Evolutionary conservation across 1,139 yeast genomes (phyloP), one percentile per base, ranked within the genome.

Genomic region (Candida dubliniensis): DNA sequence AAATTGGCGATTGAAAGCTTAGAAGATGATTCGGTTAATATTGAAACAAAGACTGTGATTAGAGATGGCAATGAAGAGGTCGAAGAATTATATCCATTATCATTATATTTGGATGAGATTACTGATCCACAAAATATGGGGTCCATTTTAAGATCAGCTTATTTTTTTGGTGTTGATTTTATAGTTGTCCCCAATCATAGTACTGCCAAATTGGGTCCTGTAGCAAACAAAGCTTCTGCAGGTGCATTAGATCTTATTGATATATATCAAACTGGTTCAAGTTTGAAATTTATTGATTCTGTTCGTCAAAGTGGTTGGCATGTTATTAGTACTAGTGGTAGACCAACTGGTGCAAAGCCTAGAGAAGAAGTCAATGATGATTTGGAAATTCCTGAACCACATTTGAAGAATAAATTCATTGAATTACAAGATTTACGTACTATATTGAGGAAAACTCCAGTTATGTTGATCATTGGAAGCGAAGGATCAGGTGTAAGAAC

Each of bases 81-180:
- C 66, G 55, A 34, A 51, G 63, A 63, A 32, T 71, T 68, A 30
- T 40, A 44, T 54, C 96, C 96, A 0, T 57, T 90, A 13, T 96
- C 93, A 0, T 55, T 90, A 3, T 88, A 78, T 55, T 64, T 90
- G 36, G 97, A 90, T 62, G 91, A 87, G 48, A 76, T 91, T 42
- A 82, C 90, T 4, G 97, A 91, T 59, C 95, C 97, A 0, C 96
- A 88, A 60, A 91, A 91, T 59, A 72, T 88, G 55, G 98, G 98
- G 2, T 95, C 95, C 30, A 82, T 91, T 39, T 65, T 89, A 29
- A 71, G 98, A 57, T 79, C 91, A 1, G 95, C 96, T 0, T 87
- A 82, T 63, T 90, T 77, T 62, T 71, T 90, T 34, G 97, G 97
- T 2, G 96, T 78, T 1, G 96, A 90, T 62, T 87, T 88, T 55